Percentiles rank a stretch among this genome's conserved stretches.
These are phyloP conservation scores for Sugiyamaella neomexicana DNA, from an alignment of 1,139 yeast genomes.

Conservation along the genomic window DNA sequence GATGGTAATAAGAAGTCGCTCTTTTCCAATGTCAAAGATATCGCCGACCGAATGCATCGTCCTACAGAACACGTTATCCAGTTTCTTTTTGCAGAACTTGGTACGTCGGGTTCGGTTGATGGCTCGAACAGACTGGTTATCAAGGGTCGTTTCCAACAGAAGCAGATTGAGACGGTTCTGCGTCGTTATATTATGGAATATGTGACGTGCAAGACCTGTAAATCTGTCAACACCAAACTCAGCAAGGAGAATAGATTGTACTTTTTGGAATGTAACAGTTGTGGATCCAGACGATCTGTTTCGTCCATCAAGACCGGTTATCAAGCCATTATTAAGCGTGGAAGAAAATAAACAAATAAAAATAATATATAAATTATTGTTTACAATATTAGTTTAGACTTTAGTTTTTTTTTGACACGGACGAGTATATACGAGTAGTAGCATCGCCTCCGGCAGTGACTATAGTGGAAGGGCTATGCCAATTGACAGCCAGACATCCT, in stretches of 20 bases:
- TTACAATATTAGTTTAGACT: neutral
- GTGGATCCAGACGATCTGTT: slow-evolving; percentile 97
- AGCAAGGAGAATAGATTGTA: slow-evolving; percentile 97
- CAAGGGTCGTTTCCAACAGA: slow-evolving; percentile 97
- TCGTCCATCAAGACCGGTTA: slow-evolving; percentile 98
- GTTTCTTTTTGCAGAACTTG: slow-evolving; percentile 96
- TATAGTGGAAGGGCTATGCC: slow-evolving; percentile 20
- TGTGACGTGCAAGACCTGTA: slow-evolving; percentile 98
- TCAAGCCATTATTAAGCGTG: slow-evolving; percentile 76
- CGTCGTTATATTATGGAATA: slow-evolving; percentile 96
- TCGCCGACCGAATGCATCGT: slow-evolving; percentile 91
- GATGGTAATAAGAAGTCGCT: slow-evolving; percentile 97
- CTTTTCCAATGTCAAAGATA: slow-evolving; percentile 94
- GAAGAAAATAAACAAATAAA: slow-evolving; percentile 35
- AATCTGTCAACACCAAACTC: slow-evolving; percentile 93
- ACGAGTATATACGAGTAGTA: slow-evolving; percentile 14
- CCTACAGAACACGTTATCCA: slow-evolving; percentile 96
- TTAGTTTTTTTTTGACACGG: neutral
- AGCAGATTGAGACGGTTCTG: slow-evolving; percentile 93
- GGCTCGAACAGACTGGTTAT: slow-evolving; percentile 95
- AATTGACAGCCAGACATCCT: slow-evolving; percentile 20
- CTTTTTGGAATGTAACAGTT: slow-evolving; percentile 95
- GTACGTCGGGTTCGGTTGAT: slow-evolving; percentile 98
- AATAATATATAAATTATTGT: neutral
- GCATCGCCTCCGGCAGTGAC: slow-evolving; percentile 24